Conservation (phyloP, 2,329 filamentous ascomycete species). For the Zymoseptoria passerinii region DNA sequence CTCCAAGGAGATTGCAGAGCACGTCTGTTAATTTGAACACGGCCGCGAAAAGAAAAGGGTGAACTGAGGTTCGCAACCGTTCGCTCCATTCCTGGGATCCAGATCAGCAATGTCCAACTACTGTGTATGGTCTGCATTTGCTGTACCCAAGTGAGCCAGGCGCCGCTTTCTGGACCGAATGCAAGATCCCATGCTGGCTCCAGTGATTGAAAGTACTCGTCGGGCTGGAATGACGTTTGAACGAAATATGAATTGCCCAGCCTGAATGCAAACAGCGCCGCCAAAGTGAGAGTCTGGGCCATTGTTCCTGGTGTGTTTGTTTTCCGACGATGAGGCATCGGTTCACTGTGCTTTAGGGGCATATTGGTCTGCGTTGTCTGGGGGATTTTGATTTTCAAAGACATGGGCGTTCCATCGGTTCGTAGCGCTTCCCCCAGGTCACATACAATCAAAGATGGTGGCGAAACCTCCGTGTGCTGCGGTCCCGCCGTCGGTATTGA, state of each 20-base stretch:
- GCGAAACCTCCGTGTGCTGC: not conserved
- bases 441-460: not conserved
- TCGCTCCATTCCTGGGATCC: slow-evolving; percentile 75
- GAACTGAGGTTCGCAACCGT: slow-evolving; percentile 78
- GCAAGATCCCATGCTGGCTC: slow-evolving; percentile 89
- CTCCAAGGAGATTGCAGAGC: slow-evolving; percentile 47
- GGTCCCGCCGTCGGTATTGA: not conserved
- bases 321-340: not conserved
- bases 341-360: not conserved
- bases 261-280: slow-evolving; percentile 55
- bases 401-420: not conserved
- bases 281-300: slow-evolving; percentile 12
- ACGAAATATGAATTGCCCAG: slow-evolving; percentile 70
- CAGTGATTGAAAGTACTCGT: slow-evolving; percentile 93
- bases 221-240: slow-evolving; percentile 91
- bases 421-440: not conserved
- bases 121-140: not conserved
- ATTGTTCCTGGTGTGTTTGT: not conserved
- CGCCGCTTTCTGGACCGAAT: slow-evolving; percentile 67
- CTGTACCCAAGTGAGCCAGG: slow-evolving; percentile 90
- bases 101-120: not conserved
- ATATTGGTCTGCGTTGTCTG: not conserved
- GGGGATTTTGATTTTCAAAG: not conserved
- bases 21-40: slow-evolving; percentile 58
- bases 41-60: slow-evolving; percentile 76